Evolutionary conservation across 139 green algal genomes (phyloP).

Genomic region (Spirogloea muscicola): DNA sequence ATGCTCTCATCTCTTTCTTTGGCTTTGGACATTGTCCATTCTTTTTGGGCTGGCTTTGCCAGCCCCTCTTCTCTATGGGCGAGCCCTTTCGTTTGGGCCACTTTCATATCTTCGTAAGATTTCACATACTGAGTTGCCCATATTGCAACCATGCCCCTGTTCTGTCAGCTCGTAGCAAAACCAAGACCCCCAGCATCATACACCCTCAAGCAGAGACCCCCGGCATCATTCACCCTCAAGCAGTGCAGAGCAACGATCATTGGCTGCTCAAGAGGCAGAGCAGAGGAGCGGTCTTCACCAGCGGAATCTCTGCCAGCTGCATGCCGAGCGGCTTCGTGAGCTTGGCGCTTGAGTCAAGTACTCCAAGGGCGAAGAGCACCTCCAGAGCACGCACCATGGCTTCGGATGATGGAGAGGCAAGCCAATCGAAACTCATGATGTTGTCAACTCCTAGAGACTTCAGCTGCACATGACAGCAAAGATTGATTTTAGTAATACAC

Average conservation of each 20-base stretch:
- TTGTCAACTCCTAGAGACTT: conserved; percentile 44
- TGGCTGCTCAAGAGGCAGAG: neutral
- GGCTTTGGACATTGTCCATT: too few species aligned
- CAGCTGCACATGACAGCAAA: too few species aligned
- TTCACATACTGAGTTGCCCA: too few species aligned
- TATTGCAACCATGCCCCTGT: too few species aligned
- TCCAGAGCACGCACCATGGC: conserved; percentile 77
- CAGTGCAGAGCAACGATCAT: neutral
- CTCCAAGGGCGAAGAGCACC: conserved; percentile 80
- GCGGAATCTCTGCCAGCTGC: conserved; percentile 35
- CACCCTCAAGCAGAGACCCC: too few species aligned
- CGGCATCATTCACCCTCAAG: too few species aligned
- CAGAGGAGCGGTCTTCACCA: conserved; percentile 5
- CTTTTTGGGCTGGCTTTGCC: too few species aligned
- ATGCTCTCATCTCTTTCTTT: too few species aligned
- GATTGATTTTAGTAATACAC: too few species aligned
- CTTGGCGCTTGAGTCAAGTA: conserved; percentile 73
- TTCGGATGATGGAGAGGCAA: conserved; percentile 49
- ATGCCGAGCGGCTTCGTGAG: conserved; percentile 44
- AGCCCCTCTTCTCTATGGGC: too few species aligned
- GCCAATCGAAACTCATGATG: conserved; percentile 46
- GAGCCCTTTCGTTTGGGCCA: too few species aligned
- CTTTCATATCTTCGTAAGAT: too few species aligned
- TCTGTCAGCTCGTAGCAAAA: neutral
- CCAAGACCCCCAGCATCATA: neutral